Evolutionary conservation across 139 green algal genomes (phyloP).

Genomic region (Chlorella sp.): DNA sequence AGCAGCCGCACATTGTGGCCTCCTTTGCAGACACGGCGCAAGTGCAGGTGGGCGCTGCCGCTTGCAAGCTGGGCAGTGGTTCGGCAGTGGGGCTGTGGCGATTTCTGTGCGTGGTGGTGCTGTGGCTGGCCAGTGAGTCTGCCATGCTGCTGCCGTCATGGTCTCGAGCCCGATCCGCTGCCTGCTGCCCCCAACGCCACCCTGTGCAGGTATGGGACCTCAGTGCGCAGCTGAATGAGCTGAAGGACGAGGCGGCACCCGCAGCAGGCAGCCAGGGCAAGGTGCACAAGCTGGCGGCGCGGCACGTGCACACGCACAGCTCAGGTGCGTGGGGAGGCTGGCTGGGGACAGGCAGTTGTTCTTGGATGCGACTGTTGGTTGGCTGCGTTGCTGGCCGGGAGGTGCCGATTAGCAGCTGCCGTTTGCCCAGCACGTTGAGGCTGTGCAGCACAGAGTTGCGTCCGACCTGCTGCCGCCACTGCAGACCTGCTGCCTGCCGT

Average conservation of each 20-base stretch:
- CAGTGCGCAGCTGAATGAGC: conserved; percentile 60
- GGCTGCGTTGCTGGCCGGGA: too few relatives aligned
- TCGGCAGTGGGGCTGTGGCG: too few relatives aligned
- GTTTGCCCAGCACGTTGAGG: too few relatives aligned
- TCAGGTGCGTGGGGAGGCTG: background rate
- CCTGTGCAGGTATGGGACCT: conserved; percentile 82
- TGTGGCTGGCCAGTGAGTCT: background rate
- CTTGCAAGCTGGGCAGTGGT: too few relatives aligned
- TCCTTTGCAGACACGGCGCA: conserved; percentile 89
- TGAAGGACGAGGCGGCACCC: conserved; percentile 56
- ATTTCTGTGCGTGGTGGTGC: too few relatives aligned
- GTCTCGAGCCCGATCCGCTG: background rate
- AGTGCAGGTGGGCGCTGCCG: conserved; percentile 63
- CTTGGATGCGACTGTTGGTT: too few relatives aligned
- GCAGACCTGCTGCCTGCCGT: too few relatives aligned
- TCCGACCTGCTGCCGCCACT: too few relatives aligned
- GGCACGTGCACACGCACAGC: conserved; percentile 59
- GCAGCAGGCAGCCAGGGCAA: conserved; percentile 13
- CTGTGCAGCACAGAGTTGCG: too few relatives aligned
- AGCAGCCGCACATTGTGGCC: conserved; percentile 86
- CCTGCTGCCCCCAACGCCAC: background rate
- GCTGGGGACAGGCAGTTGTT: too few relatives aligned
- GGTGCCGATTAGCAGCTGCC: too few relatives aligned
- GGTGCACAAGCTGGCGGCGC: conserved; percentile 28
- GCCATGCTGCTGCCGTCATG: background rate